Percentiles rank a stretch among this genome's conserved stretches.
phyloP scores from a whole-genome alignment of 139 green algal species.

The Chlorella sp. region DNA sequence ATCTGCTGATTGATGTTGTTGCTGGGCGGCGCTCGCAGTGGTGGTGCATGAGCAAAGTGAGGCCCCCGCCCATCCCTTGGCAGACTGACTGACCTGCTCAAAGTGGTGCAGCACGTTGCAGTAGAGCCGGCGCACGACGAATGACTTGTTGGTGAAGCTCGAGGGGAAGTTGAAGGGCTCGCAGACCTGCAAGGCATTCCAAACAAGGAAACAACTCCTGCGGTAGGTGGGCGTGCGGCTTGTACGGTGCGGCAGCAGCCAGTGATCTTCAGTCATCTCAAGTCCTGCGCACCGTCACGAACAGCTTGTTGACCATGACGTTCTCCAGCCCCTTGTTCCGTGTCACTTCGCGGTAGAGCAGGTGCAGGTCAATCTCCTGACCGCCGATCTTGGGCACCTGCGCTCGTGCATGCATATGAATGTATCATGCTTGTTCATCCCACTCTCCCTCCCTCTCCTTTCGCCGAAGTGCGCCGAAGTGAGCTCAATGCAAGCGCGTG shows the following conservation, averaged over 20 bases:
- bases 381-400: background rate
- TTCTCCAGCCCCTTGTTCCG: conserved; percentile 2
- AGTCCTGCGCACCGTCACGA: too few species aligned
- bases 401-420: too few species aligned
- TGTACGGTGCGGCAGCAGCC: background rate
- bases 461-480: too few species aligned
- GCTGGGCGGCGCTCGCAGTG: too few species aligned
- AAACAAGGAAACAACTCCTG: background rate
- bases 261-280: too few species aligned
- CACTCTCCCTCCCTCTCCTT: too few species aligned
- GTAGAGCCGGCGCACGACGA: conserved; percentile 2
- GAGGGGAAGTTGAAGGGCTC: conserved; percentile 10
- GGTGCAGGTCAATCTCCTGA: background rate
- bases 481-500: too few species aligned
- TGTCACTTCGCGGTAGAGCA: conserved; percentile 5
- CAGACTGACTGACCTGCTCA: too few species aligned
- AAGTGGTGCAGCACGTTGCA: conserved; percentile 19
- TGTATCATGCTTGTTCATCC: too few species aligned
- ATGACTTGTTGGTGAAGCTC: conserved; percentile 1
- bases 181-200: background rate
- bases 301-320: conserved; percentile 11
- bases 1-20: too few species aligned
- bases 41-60: too few species aligned
- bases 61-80: too few species aligned
- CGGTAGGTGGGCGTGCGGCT: background rate